Conservation (phyloP, 2,329 filamentous ascomycete genomes). For the Monilinia fructigena region DNA sequence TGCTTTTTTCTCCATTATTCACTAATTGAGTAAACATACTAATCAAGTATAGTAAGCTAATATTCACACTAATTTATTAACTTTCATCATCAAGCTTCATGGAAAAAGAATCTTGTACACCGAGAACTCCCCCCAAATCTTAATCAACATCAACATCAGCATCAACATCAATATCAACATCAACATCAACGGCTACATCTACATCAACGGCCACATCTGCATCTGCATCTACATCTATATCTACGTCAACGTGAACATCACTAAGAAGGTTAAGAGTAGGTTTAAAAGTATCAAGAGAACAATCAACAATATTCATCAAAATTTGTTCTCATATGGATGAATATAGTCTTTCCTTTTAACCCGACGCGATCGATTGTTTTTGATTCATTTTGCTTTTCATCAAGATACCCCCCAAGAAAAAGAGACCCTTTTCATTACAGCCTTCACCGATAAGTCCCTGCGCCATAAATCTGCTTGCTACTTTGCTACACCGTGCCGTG, state of each 20-base stretch:
- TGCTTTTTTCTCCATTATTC: conserved; percentile 22
- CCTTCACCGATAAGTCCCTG: conserved; percentile 13
- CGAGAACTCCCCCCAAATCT: background rate
- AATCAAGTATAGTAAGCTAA: background rate
- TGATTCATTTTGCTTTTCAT: background rate
- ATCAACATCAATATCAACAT: too few species aligned
- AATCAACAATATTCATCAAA: background rate
- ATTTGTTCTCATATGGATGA: background rate
- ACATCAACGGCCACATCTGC: too few species aligned
- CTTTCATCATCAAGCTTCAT: conserved; percentile 21
- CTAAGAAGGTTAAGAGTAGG: too few species aligned
- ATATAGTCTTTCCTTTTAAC: background rate
- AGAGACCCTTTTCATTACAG: background rate
- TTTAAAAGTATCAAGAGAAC: too few species aligned
- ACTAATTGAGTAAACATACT: conserved; percentile 4
- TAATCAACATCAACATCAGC: background rate
- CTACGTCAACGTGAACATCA: background rate
- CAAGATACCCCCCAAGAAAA: background rate
- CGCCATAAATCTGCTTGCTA: conserved; percentile 13
- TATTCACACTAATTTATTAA: background rate
- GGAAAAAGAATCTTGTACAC: conserved; percentile 20
- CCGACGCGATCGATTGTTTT: background rate
- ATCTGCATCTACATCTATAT: too few species aligned
- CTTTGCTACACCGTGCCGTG: background rate
- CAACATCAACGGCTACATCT: background rate